Evolutionary conservation across 2,329 filamentous ascomycete genomes (phyloP).

Genomic region (Fusarium haematococcum): DNA sequence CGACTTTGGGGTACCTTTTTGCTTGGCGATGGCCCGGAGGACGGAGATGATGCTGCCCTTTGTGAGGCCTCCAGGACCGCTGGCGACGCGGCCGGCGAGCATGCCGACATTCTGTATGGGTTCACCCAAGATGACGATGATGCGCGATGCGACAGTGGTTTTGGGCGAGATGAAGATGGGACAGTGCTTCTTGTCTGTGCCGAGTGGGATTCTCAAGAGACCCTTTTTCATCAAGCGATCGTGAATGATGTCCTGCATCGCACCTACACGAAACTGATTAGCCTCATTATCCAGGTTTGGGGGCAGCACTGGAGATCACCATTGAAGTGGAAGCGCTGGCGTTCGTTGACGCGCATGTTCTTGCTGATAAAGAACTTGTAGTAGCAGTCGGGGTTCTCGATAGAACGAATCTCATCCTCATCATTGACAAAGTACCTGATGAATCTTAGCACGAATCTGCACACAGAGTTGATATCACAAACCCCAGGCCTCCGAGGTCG

Average conservation of each 20-base stretch:
- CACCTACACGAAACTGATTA: conserved; percentile 60
- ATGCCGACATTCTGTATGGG: conserved; percentile 78
- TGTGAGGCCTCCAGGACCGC: conserved; percentile 73
- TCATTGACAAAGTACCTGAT: conserved; percentile 82
- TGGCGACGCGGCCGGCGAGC: conserved; percentile 76
- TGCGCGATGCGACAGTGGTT: conserved; percentile 66
- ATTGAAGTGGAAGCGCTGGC: conserved; percentile 81
- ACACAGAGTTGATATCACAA: neutral
- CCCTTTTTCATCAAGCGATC: conserved; percentile 71
- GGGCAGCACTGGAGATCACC: conserved; percentile 58
- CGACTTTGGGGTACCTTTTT: conserved; percentile 50
- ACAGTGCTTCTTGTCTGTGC: conserved; percentile 71
- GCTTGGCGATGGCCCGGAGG: conserved; percentile 58
- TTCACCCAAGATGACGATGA: conserved; percentile 83
- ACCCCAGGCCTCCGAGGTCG: conserved; percentile 80
- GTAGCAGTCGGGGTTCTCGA: conserved; percentile 73
- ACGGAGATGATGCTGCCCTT: conserved; percentile 78
- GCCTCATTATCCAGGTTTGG: rapidly evolving
- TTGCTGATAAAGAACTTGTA: conserved; percentile 81
- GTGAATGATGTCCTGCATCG: conserved; percentile 70
- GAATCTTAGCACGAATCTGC: neutral
- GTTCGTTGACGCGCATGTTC: conserved; percentile 81
- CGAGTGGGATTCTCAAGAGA: conserved; percentile 71
- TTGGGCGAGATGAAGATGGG: conserved; percentile 72
- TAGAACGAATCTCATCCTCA: conserved; percentile 78